Conservation (phyloP, 164 flowering plant species). For the Protea cynaroides region DNA sequence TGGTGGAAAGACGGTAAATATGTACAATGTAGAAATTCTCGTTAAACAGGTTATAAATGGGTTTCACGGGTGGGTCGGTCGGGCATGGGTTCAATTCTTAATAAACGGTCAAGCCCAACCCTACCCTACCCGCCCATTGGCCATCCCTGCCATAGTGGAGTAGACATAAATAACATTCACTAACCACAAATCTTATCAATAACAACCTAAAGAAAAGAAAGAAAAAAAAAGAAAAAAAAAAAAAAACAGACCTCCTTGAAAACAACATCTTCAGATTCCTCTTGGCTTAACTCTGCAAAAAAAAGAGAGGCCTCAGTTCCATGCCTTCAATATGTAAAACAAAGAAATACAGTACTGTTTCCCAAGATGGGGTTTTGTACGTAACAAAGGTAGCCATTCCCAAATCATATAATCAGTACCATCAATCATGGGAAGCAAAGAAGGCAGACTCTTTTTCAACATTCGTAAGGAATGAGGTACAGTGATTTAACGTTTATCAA, state of each 20-base stretch:
- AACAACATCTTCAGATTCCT: conserved; percentile 82
- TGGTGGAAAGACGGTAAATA: too few species aligned
- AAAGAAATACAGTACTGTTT: not conserved
- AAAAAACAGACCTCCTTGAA: conserved; percentile 68
- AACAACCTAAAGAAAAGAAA: not conserved
- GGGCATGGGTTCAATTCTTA: too few species aligned
- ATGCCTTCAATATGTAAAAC: not conserved
- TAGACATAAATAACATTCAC: not conserved
- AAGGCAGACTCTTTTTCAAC: too few species aligned
- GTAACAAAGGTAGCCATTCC: too few species aligned
- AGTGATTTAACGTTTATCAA: not conserved
- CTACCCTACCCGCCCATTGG: too few species aligned
- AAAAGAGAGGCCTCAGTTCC: conserved; percentile 5
- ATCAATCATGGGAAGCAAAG: not conserved
- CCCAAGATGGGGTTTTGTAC: not conserved
- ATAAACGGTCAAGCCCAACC: too few species aligned
- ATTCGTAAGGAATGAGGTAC: too few species aligned
- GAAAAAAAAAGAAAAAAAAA: not conserved
- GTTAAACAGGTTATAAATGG: too few species aligned
- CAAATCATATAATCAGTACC: not conserved
- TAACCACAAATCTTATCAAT: not conserved
- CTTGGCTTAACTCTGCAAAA: conserved; percentile 72
- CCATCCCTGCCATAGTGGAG: too few species aligned
- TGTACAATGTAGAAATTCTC: too few species aligned
- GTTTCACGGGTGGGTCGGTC: too few species aligned